phyloP scores from a whole-genome alignment of 768 basidiomycete species.

The Mycena epipterygia region DNA sequence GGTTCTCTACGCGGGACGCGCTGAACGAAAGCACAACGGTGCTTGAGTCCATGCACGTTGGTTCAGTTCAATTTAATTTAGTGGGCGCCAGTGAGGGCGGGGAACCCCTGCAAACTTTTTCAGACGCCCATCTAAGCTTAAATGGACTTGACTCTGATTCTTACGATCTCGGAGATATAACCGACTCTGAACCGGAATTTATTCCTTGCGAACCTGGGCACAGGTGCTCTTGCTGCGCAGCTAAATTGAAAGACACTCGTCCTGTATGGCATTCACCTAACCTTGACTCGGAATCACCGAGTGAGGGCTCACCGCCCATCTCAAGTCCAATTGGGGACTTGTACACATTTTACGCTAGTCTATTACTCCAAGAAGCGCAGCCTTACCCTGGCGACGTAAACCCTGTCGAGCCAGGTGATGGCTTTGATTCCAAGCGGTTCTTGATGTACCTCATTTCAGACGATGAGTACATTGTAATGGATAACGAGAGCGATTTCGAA shows the following conservation, averaged over 20 bases:
- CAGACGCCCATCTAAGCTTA: too few species aligned
- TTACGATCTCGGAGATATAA: too few species aligned
- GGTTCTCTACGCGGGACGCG: neutral
- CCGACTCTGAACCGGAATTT: too few species aligned
- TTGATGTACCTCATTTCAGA: neutral
- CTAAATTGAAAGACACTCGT: too few species aligned
- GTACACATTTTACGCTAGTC: neutral
- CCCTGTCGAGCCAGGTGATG: neutral
- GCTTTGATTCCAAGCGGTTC: neutral
- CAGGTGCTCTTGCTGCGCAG: too few species aligned
- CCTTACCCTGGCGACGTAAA: conserved; percentile 1
- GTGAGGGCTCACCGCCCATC: neutral
- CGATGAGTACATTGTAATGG: neutral
- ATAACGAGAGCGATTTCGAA: neutral
- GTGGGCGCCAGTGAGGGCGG: neutral
- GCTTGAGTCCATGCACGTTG: neutral
- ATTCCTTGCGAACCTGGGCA: too few species aligned
- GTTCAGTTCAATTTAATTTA: neutral
- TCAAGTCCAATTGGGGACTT: neutral
- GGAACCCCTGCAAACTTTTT: conserved; percentile 4
- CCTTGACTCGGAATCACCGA: neutral
- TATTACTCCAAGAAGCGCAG: neutral
- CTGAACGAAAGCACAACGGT: neutral
- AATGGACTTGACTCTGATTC: too few species aligned
- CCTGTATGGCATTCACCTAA: too few species aligned